Evolutionary conservation across 2,329 filamentous ascomycete species (phyloP).

Genomic region (Xylariaceae sp.): DNA sequence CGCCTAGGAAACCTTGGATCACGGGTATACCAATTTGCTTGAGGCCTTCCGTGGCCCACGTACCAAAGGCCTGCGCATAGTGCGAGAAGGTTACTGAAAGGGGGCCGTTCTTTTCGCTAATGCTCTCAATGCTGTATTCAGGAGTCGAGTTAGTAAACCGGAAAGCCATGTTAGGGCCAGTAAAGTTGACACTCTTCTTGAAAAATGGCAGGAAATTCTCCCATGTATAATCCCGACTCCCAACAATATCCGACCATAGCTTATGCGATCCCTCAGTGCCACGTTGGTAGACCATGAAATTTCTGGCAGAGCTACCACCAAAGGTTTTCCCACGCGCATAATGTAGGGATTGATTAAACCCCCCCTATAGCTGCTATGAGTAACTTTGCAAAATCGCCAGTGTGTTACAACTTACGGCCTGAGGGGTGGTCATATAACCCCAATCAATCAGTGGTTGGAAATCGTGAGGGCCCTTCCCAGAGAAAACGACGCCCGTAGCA

Average conservation of each 20-base stretch:
- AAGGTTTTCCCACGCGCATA: constrained; percentile 31
- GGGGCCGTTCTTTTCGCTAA: constrained; percentile 31
- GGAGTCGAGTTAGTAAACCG: constrained; percentile 28
- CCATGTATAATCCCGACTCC: constrained; percentile 19
- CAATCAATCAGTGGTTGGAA: constrained; percentile 32
- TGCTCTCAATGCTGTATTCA: constrained; percentile 33
- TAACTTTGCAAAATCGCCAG: too few species aligned
- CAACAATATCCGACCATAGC: constrained; percentile 22
- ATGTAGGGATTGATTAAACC: constrained; percentile 13
- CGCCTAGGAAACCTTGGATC: constrained; percentile 41
- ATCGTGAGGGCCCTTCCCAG: constrained; percentile 19
- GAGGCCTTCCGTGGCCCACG: constrained; percentile 41
- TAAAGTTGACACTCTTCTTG: constrained; percentile 23
- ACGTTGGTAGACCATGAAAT: constrained; percentile 30
- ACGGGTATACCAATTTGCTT: constrained; percentile 41
- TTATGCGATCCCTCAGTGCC: constrained; percentile 8
- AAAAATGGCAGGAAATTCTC: constrained; percentile 19
- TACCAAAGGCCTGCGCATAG: constrained; percentile 40
- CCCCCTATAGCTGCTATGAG: constrained; percentile 13
- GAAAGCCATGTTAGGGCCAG: constrained; percentile 6
- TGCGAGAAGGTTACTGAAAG: constrained; percentile 44
- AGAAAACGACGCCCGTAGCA: constrained; percentile 29
- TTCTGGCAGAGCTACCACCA: constrained; percentile 28
- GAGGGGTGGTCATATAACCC: constrained; percentile 35
- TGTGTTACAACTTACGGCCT: constrained; percentile 25